Conservation (phyloP, 2,329 filamentous ascomycete genomes). For the Penicillium sp. region DNA sequence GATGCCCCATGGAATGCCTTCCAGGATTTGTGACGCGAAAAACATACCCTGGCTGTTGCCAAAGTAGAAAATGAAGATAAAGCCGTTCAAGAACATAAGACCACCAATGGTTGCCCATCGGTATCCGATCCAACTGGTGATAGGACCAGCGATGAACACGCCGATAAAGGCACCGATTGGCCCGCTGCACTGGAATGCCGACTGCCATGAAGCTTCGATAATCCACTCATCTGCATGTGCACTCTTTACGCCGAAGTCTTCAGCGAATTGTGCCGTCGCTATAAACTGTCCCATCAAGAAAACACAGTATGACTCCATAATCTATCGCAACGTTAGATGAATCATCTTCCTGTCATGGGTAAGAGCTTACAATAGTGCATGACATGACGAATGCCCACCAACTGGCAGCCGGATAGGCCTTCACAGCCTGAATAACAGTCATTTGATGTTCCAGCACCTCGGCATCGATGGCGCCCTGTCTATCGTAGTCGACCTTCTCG, state of each 20-base stretch:
- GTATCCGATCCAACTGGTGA: conserved; percentile 63
- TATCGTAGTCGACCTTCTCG: conserved; percentile 49
- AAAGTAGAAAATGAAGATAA: conserved; percentile 55
- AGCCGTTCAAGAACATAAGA: conserved; percentile 55
- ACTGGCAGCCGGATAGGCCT: conserved; percentile 54
- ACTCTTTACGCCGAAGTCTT: conserved; percentile 49
- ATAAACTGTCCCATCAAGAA: conserved; percentile 64
- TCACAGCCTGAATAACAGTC: conserved; percentile 48
- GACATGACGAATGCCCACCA: conserved; percentile 60
- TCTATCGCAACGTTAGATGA: conserved; percentile 42
- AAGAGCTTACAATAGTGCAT: conserved; percentile 55
- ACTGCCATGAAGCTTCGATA: conserved; percentile 60
- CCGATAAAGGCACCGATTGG: conserved; percentile 54
- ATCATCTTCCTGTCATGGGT: conserved; percentile 18
- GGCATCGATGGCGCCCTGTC: conserved; percentile 58
- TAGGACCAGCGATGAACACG: conserved; percentile 53
- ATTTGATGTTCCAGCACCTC: conserved; percentile 57
- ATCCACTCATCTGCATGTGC: conserved; percentile 27
- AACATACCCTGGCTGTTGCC: conserved; percentile 47
- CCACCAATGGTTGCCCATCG: conserved; percentile 59
- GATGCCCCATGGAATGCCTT: conserved; percentile 66
- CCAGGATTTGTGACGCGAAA: conserved; percentile 58
- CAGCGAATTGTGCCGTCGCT: conserved; percentile 51
- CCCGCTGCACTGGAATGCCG: conserved; percentile 57
- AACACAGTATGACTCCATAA: conserved; percentile 66